Percentiles rank a stretch among this genome's conserved stretches.
Evolutionary conservation across 257 asterid genomes (phyloP).

Genomic region (Solanum peruvianum): DNA sequence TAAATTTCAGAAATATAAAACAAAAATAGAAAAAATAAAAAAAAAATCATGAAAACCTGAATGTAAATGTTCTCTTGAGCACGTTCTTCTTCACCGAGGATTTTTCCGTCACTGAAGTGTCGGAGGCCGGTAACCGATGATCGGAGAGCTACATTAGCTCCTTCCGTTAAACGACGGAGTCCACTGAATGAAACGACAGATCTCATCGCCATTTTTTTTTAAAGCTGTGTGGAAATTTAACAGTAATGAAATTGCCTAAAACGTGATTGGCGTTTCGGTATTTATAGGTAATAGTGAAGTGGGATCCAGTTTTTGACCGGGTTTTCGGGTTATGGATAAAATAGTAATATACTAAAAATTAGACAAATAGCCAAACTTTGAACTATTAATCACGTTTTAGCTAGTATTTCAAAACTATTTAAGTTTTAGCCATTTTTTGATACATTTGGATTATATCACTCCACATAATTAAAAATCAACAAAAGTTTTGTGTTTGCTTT

Average conservation of each 20-base stretch:
- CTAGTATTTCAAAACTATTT: not conserved
- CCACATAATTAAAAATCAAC: not conserved
- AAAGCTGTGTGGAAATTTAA: not conserved
- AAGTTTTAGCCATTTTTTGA: not conserved
- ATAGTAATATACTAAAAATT: not conserved
- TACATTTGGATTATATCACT: not conserved
- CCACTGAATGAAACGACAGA: conserved; percentile 23
- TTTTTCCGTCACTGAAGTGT: conserved; percentile 42
- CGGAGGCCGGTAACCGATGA: conserved; percentile 23
- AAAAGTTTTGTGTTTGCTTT: not conserved
- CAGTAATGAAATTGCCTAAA: not conserved
- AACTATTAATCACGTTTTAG: not conserved
- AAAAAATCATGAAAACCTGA: conserved; percentile 5
- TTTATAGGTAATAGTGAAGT: not conserved
- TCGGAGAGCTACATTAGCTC: conserved; percentile 7
- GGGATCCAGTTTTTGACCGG: not conserved
- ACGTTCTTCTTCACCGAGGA: conserved; percentile 80
- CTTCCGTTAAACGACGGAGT: conserved; percentile 24
- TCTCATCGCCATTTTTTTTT: conserved; percentile 29
- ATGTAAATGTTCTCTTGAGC: conserved; percentile 73
- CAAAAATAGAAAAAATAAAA: not conserved
- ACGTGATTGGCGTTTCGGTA: not conserved
- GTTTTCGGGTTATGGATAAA: not conserved
- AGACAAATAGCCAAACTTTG: not conserved
- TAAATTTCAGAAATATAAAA: not conserved